These are phyloP conservation scores for Acacia acuminata DNA, from an alignment of 306 rosid genomes.

Conservation along the genomic window DNA sequence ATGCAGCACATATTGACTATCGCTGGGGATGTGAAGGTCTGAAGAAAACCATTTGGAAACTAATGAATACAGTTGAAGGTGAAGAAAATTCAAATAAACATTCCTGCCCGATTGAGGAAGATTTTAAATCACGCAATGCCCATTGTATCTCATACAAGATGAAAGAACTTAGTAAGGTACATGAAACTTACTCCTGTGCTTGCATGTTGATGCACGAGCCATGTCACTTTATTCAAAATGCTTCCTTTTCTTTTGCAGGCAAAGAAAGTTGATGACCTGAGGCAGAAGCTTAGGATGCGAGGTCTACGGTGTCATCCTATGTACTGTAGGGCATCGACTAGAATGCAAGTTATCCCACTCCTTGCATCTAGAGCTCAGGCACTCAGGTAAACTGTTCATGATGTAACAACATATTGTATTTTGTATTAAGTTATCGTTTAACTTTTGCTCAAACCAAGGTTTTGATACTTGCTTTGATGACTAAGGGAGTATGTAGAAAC, in stretches of 20 bases:
- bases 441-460: not conserved
- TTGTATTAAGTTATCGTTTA: not conserved
- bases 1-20: constrained; percentile 62
- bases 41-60: constrained; percentile 60
- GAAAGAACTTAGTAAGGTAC: constrained; percentile 56
- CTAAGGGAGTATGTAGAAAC: not conserved
- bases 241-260: constrained; percentile 42
- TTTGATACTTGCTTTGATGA: not conserved
- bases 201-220: not conserved
- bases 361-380: constrained; percentile 81
- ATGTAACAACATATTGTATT: constrained; percentile 2
- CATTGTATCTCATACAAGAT: constrained; percentile 64
- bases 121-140: constrained; percentile 54
- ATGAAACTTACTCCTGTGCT: not conserved
- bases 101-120: constrained; percentile 43
- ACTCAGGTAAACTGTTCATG: constrained; percentile 50
- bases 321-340: constrained; percentile 61
- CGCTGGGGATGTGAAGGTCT: constrained; percentile 72
- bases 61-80: constrained; percentile 48
- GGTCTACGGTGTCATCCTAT: constrained; percentile 76
- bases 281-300: constrained; percentile 79
- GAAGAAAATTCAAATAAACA: constrained; percentile 23
- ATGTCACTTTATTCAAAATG: not conserved
- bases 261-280: constrained; percentile 62
- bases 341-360: constrained; percentile 65